These are phyloP conservation scores for Trichoderma lentiforme DNA, from an alignment of 2,329 filamentous ascomycete genomes.

Conservation along the genomic window DNA sequence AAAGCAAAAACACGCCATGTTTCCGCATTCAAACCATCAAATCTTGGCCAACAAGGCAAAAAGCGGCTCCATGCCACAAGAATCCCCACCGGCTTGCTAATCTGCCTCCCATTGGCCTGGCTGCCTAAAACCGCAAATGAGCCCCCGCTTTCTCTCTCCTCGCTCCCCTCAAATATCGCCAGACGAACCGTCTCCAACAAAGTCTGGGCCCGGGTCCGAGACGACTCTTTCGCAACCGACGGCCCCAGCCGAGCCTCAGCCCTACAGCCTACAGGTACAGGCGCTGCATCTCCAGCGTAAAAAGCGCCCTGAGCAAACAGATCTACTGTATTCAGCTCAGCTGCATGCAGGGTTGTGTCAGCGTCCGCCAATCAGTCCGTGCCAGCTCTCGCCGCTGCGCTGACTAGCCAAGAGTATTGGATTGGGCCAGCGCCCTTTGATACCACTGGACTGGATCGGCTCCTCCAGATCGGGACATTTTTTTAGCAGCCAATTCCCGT, in stretches of 20 bases:
- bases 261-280: not conserved
- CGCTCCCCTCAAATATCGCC: not conserved
- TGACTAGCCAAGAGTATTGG: not conserved
- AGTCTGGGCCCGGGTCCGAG: constrained; percentile 12
- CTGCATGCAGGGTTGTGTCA: constrained; percentile 9
- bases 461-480: not conserved
- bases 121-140: not conserved
- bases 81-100: not conserved
- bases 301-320: not conserved
- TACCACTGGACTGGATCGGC: not conserved
- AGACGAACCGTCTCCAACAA: constrained; percentile 1
- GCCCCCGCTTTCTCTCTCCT: constrained; percentile 5
- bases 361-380: constrained; percentile 10
- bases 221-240: constrained; percentile 3
- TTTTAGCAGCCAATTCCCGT: not conserved
- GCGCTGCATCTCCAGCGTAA: not conserved
- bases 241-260: constrained; percentile 8
- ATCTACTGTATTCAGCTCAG: not conserved
- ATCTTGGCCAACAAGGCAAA: not conserved
- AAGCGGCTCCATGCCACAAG: not conserved
- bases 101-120: not conserved
- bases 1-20: not conserved
- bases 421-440: not conserved
- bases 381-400: not conserved
- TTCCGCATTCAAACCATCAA: not conserved